These are phyloP conservation scores for Ganoderma resinaceum DNA, from an alignment of 1,284 basidiomycete genomes.

Conservation along the genomic window DNA sequence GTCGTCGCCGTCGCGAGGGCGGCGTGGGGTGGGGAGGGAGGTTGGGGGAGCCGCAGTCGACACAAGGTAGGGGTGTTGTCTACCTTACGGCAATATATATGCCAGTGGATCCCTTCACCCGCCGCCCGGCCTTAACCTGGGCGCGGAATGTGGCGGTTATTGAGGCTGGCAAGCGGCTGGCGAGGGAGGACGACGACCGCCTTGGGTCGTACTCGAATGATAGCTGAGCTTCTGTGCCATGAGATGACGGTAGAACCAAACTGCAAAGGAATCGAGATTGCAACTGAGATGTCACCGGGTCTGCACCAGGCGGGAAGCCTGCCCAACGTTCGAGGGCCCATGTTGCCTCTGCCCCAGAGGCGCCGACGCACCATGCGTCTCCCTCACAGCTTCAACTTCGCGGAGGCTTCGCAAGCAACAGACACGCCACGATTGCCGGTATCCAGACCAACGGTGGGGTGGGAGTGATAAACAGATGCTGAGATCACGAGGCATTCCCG, in stretches of 20 bases:
- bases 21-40: neutral
- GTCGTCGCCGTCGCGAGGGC: slow-evolving; percentile 7
- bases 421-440: neutral
- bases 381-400: slow-evolving; percentile 17
- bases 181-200: slow-evolving; percentile 5
- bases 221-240: neutral
- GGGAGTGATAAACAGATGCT: neutral
- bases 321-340: slow-evolving; percentile 10
- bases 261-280: slow-evolving; percentile 5
- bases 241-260: neutral
- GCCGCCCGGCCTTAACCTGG: neutral
- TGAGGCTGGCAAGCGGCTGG: slow-evolving; percentile 11
- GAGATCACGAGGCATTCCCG: neutral
- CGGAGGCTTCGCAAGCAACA: neutral
- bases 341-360: slow-evolving; percentile 10
- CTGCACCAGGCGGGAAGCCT: neutral
- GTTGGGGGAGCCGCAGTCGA: neutral
- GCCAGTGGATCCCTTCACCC: neutral
- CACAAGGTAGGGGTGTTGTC: neutral
- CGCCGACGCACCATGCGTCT: slow-evolving; percentile 21
- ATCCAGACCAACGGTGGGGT: slow-evolving; percentile 1
- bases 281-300: neutral
- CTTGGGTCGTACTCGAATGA: neutral
- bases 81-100: neutral
- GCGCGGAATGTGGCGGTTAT: neutral